phyloP scores from a whole-genome alignment of 345 rosid species.

The Carallia brachiata region DNA sequence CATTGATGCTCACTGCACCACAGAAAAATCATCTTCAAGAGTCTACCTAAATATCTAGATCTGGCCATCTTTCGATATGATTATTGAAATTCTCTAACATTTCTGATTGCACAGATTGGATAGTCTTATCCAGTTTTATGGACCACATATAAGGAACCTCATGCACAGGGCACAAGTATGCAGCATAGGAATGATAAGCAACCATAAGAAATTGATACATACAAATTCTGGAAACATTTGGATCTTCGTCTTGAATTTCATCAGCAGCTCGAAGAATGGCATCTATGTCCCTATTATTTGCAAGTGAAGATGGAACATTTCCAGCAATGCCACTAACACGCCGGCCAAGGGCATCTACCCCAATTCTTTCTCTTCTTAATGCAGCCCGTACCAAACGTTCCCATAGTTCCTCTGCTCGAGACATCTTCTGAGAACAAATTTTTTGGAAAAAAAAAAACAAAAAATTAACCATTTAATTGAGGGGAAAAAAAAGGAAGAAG shows the following conservation, averaged over 20 bases:
- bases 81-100: no score
- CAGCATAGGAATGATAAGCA: background rate
- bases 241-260: constrained; percentile 93
- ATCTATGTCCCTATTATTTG: constrained; percentile 81
- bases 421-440: constrained; percentile 47
- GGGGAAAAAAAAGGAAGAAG: no score
- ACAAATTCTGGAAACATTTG: constrained; percentile 81
- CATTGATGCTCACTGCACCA: no score
- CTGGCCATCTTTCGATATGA: no score
- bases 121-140: no score
- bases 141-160: no score
- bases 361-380: constrained; percentile 62
- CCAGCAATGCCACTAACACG: constrained; percentile 70
- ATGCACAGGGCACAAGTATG: no score
- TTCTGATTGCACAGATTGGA: no score
- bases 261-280: constrained; percentile 90
- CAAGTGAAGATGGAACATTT: constrained; percentile 81
- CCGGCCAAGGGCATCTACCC: constrained; percentile 46
- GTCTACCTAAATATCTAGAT: no score
- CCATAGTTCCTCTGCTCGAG: constrained; percentile 76
- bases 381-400: constrained; percentile 88
- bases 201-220: constrained; percentile 19
- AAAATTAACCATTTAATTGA: background rate
- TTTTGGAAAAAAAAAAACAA: background rate
- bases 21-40: no score